A percentile compares a stretch with the other conserved stretches of the same genome.
phyloP scores from a whole-genome alignment of 1,284 basidiomycete genomes.

The Tilletia walkeri region DNA sequence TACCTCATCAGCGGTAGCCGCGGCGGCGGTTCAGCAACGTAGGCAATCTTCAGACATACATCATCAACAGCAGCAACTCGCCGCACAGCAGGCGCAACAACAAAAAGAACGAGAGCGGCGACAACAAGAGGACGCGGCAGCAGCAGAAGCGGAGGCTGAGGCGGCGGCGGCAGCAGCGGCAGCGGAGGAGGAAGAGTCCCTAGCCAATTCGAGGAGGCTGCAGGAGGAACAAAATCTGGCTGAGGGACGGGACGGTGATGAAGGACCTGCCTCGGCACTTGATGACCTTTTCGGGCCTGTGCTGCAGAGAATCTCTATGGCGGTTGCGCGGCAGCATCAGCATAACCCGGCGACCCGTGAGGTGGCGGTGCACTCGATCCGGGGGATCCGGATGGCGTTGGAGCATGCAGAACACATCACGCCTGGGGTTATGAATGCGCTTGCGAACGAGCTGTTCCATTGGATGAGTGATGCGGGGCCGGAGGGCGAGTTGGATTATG shows the following conservation, averaged over 20 bases:
- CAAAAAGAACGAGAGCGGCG: slow-evolving; percentile 13
- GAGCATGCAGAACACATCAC: slow-evolving; percentile 45
- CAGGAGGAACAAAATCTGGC: not conserved
- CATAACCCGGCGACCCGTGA: slow-evolving; percentile 10
- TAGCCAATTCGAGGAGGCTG: too few relatives aligned
- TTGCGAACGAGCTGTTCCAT: slow-evolving; percentile 49
- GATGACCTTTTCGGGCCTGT: slow-evolving; percentile 48
- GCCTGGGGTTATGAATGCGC: slow-evolving; percentile 48
- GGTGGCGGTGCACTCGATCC: slow-evolving; percentile 35
- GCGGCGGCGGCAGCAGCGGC: not conserved
- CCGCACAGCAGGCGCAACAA: slow-evolving; percentile 22
- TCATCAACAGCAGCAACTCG: slow-evolving; percentile 24
- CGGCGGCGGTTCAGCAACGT: slow-evolving; percentile 16
- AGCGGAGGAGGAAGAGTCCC: not conserved
- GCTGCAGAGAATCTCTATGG: slow-evolving; percentile 45
- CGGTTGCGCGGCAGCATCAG: slow-evolving; percentile 37
- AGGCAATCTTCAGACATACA: slow-evolving; percentile 2
- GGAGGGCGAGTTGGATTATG: slow-evolving; percentile 26
- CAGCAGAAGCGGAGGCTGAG: slow-evolving; percentile 15
- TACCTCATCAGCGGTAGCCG: slow-evolving; percentile 2
- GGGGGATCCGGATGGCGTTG: slow-evolving; percentile 33
- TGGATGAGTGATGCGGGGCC: slow-evolving; percentile 38
- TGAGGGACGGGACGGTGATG: slow-evolving; percentile 8
- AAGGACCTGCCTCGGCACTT: slow-evolving; percentile 35
- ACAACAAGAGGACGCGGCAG: not conserved